A percentile compares a stretch with the other conserved stretches of the same genome.
Evolutionary conservation across 495 filamentous ascomycete species (phyloP).

Genomic region (Corynascus novoguineensis): DNA sequence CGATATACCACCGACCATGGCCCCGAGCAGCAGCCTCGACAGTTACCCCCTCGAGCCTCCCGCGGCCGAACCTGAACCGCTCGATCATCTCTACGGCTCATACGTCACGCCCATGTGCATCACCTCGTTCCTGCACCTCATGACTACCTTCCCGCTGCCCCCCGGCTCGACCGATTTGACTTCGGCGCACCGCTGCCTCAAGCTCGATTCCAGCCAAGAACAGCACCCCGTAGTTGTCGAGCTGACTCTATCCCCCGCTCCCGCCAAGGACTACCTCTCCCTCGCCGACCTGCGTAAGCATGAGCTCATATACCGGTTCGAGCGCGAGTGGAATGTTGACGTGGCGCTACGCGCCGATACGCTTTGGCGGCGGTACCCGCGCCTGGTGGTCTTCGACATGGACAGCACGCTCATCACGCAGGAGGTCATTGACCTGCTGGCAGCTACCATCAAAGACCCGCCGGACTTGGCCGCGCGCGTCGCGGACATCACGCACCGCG

Average conservation of each 20-base stretch:
- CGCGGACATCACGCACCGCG: constrained; percentile 74
- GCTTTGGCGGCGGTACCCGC: constrained; percentile 69
- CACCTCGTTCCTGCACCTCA: constrained; percentile 72
- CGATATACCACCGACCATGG: constrained; percentile 48
- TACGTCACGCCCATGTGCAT: constrained; percentile 75
- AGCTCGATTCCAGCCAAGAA: constrained; percentile 41
- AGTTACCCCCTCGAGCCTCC: constrained; percentile 69
- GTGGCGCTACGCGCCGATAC: constrained; percentile 65
- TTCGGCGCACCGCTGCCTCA: constrained; percentile 67
- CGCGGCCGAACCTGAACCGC: constrained; percentile 53
- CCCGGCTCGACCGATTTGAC: constrained; percentile 52
- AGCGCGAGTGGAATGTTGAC: constrained; percentile 83
- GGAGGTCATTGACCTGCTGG: constrained; percentile 94
- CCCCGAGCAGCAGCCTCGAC: constrained; percentile 61
- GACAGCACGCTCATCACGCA: constrained; percentile 93
- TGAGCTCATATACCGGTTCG: constrained; percentile 74
- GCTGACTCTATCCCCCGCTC: constrained; percentile 62
- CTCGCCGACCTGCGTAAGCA: constrained; percentile 67
- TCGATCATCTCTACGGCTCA: constrained; percentile 71
- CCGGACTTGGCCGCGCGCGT: constrained; percentile 55
- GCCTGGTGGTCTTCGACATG: constrained; percentile 94
- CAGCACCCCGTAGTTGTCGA: constrained; percentile 62
- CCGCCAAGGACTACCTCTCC: constrained; percentile 60
- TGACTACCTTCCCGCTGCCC: constrained; percentile 60
- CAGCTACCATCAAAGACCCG: constrained; percentile 57